Evolutionary conservation across 2,329 filamentous ascomycete species (phyloP), one percentile per base, ranked within the genome.

Genomic region (Ceratocystis diversiconidia): DNA sequence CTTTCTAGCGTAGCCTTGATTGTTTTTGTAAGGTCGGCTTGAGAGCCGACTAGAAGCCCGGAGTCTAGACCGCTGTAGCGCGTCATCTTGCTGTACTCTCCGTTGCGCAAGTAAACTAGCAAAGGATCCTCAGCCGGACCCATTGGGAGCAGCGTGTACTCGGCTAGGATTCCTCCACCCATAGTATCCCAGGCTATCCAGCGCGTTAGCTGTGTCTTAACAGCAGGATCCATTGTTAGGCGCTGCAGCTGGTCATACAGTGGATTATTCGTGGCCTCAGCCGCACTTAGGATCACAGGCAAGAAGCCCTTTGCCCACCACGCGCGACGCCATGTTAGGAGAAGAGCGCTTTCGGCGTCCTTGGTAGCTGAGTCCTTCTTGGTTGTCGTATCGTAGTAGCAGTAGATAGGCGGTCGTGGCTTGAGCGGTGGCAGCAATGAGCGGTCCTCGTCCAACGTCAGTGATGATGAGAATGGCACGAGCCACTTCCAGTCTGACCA

Each of bases 281-380:
- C 84, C 17, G 85, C 82, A 62, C 88, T 86, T 65, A 97, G 76
- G 50, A 97, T 88, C 6, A 94, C 80, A 0, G 94, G 92, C 68
- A 81, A 85, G 76, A 97, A 96, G 10, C 92, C 94, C 71, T 95
- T 85, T 0, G 92, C 90, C 89, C 90, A 97, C 91, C 92, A 97
- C 2, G 92, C 92, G 59, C 90, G 83, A 68, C 92, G 83, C 94
- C 94, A 97, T 64, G 89, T 87, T 66, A 95, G 78, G 61, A 97
- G 80, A 67, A 97, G 77, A 67, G 86, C 82, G 72, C 87, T 87
- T 73, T 96, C 89, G 3, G 89, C 88, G 67, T 88, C 82, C 70
- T 83, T 83, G 62, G 83, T 80, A 19, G 82, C 81, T 61, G 82
- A 79, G 41, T 87, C 82, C 74, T 86, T 86, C 68, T 81, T 76